Percentiles rank a stretch among this genome's conserved stretches.
Conservation (phyloP, 495 filamentous ascomycete species). For the Hyphodiscus hymeniophilus region DNA sequence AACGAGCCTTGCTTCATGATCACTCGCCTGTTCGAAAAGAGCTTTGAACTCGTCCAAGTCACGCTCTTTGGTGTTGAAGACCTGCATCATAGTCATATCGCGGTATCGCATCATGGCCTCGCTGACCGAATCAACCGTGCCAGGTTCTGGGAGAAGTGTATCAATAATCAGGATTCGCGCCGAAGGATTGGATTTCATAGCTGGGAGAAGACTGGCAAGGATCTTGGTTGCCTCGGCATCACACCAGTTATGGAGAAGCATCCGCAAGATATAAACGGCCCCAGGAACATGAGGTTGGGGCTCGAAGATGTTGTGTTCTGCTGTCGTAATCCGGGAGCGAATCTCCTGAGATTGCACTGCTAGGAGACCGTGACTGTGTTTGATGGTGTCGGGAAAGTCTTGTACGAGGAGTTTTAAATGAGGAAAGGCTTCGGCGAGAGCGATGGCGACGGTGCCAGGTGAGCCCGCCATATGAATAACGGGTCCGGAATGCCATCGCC, state of each 20-base stretch:
- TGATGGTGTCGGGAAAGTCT: constrained; percentile 1
- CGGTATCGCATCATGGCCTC: constrained; percentile 28
- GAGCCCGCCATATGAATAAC: constrained; percentile 25
- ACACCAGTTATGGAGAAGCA: constrained; percentile 41
- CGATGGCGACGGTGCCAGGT: constrained; percentile 21
- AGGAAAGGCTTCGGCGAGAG: constrained; percentile 24
- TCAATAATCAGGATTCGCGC: constrained; percentile 32
- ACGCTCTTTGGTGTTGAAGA: constrained; percentile 32
- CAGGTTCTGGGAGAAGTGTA: constrained; percentile 30
- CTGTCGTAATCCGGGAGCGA: not conserved
- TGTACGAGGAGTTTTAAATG: constrained; percentile 11
- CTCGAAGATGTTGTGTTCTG: constrained; percentile 37
- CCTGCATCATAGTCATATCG: constrained; percentile 33
- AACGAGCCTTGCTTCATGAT: constrained; percentile 14
- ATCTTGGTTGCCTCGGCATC: constrained; percentile 31
- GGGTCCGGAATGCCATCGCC: not conserved
- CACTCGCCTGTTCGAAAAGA: not conserved
- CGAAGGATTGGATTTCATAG: not conserved
- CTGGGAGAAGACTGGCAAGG: constrained; percentile 16
- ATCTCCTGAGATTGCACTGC: not conserved
- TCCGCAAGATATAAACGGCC: constrained; percentile 42
- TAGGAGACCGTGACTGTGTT: not conserved
- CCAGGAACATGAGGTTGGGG: constrained; percentile 33
- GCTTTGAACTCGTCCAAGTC: constrained; percentile 29
- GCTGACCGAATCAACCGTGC: constrained; percentile 16